Base-by-base conservation (phyloP, 2,329 filamentous ascomycete species). In the Domatiomyces catenatus region DNA sequence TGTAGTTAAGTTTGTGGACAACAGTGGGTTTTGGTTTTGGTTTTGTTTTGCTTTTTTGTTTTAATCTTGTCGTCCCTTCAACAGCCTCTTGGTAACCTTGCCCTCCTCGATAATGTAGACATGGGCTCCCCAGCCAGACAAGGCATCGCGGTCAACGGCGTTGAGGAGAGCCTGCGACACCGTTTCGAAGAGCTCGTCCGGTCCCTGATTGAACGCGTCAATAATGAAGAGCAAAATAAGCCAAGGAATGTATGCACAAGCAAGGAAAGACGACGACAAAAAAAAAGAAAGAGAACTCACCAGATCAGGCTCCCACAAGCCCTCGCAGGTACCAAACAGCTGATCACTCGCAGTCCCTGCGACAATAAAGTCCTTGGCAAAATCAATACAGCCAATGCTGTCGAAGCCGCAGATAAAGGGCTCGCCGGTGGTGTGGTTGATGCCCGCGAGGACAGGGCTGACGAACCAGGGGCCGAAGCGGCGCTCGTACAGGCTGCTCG, bases 61-160 rank as follows among this genome's bases (percentile, higher is more conserved):
- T 46, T 86, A 89, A 69, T 96, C 90, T 74, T 96, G 90, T 75
- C 89, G 81, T 66, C 89, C 89, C 81, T 96, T 96, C 69, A 98
- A 75, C 81, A 98, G 80, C 68, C 92, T 79, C 83, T 96, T 95
- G 64, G 92, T 96, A 57, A 98, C 86, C 84, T 96, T 96, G 74
- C 94, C 89, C 79, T 98, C 98, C 76, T 96, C 92, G 69, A 98
- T 94, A 65, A 98, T 94, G 74, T 96, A 98, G 61, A 98, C 92
- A 66, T 98, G 88, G 42, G 92, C 92, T 66, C 92, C 92, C 92
- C 92, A 96, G 58, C 92, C 92, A 39, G 90, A 95, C 57, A 98
- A 76, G 49, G 92, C 92, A 70, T 98, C 92, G 72, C 92, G 80
- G 70, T 98, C 92, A 52, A 96, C 86, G 53, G 92, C 92, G 70